Base-by-base conservation (phyloP, 495 filamentous ascomycete species). In the Bathelium albidoporum region DNA sequence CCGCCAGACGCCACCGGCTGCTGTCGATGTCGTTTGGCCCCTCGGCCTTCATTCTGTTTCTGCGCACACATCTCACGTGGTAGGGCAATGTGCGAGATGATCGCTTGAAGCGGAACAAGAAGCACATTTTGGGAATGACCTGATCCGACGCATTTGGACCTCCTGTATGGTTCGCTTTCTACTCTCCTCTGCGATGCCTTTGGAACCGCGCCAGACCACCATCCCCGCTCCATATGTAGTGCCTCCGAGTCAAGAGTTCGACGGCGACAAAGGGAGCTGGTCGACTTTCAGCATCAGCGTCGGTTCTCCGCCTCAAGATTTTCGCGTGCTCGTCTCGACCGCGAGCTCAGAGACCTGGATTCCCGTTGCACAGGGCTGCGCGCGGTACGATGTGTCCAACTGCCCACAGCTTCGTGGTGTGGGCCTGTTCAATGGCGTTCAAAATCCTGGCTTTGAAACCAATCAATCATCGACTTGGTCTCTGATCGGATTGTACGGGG, bases 231-330 rank as follows among this genome's bases (percentile, higher is more conserved):
- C 49, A 11, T 55, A 55, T 24, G 49, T 55, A 2, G 49, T 55
- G 36, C 24, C 75, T 68, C 65, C 77, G 69, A 61, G 39, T 36
- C 64, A 69, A 61, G 28, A 67, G 63, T 83, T 80, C 74, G 80
- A 81, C 36, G 81, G 81, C 24, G 77, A 76, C 65, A 80, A 83
- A 68, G 81, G 82, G 18, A 71, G 71, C 16, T 83, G 81, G 82
- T 80, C 76, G 58, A 76, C 78, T 11, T 82, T 83, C 64, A 72
- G 70, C 39, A 59, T 83, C 20, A 70, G 73, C 24, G 72, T 83
- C 14, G 82, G 82, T 49, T 75, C 71, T 5, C 81, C 82, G 9
- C 63, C 72, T 29, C 80, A 83, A 62, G 70, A 67, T 61, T 66
- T 79, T 29, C 72, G 75, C 41, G 73, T 79, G 9, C 71, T 82